These are phyloP conservation scores for Waltergamsia citrina DNA, from an alignment of 2,329 filamentous ascomycete species.

Conservation along the genomic window DNA sequence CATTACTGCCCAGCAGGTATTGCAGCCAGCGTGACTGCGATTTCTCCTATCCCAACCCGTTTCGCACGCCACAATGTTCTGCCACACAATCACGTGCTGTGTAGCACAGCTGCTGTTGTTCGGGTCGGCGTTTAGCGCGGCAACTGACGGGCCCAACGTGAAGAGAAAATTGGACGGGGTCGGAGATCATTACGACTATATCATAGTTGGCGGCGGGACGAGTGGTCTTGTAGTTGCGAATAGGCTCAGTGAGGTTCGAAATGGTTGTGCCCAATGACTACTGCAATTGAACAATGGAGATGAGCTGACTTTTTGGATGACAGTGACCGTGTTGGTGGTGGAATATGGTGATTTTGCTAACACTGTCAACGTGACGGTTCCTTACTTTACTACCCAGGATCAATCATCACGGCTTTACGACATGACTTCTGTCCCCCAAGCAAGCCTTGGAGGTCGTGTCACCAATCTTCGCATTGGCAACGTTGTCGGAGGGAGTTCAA, in stretches of 20 bases:
- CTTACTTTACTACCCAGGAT: constrained; percentile 10
- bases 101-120: too few species aligned
- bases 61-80: too few species aligned
- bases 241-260: constrained; percentile 12
- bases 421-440: constrained; percentile 15
- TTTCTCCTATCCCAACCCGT: too few species aligned
- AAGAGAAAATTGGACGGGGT: too few species aligned
- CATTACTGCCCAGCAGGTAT: too few species aligned
- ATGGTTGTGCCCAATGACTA: not conserved
- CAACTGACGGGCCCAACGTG: too few species aligned
- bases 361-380: constrained; percentile 12
- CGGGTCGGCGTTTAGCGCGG: too few species aligned
- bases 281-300: not conserved
- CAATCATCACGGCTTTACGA: constrained; percentile 8
- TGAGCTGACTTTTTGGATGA: not conserved
- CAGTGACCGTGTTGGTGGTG: constrained; percentile 14
- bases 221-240: constrained; percentile 19
- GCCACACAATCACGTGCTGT: too few species aligned
- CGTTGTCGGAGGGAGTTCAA: constrained; percentile 17
- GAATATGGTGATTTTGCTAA: constrained; percentile 18
- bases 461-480: constrained; percentile 12
- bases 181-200: constrained; percentile 11
- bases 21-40: too few species aligned
- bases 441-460: constrained; percentile 10
- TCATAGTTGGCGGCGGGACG: constrained; percentile 20